phyloP scores from a whole-genome alignment of 2,329 filamentous ascomycete species.

The Cyclaneusma minus region DNA sequence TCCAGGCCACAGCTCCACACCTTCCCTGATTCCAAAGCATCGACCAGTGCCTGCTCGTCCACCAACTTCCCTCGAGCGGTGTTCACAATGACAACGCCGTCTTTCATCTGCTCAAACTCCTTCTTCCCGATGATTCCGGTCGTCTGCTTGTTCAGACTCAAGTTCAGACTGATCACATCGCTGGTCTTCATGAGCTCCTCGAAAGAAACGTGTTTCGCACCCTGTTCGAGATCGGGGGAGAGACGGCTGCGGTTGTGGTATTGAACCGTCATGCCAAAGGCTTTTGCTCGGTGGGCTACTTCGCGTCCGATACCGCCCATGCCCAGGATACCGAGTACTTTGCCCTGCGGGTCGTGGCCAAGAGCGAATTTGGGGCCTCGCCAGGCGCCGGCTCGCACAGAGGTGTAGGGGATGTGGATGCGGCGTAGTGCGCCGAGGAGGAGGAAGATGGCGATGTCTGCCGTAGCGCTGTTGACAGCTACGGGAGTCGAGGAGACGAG shows the following conservation, averaged over 20 bases:
- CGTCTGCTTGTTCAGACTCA: constrained; percentile 54
- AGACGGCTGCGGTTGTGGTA: constrained; percentile 58
- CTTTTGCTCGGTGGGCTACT: constrained; percentile 52
- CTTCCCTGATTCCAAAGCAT: constrained; percentile 50
- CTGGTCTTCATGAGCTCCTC: constrained; percentile 52
- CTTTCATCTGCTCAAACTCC: constrained; percentile 64
- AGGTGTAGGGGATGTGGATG: constrained; percentile 33
- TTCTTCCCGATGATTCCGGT: constrained; percentile 51
- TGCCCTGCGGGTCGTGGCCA: constrained; percentile 57
- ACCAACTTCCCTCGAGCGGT: constrained; percentile 68
- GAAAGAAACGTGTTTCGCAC: constrained; percentile 52
- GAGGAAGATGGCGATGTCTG: constrained; percentile 65
- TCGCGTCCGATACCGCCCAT: constrained; percentile 76
- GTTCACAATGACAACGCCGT: constrained; percentile 63
- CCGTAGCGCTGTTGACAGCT: constrained; percentile 66
- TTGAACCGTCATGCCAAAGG: constrained; percentile 58
- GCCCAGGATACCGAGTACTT: constrained; percentile 62
- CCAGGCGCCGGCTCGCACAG: constrained; percentile 44
- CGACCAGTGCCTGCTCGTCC: constrained; percentile 62
- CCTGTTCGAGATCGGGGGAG: constrained; percentile 31
- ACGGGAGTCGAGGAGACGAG: constrained; percentile 62
- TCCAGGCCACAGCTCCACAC: constrained; percentile 60
- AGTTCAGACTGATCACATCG: constrained; percentile 64
- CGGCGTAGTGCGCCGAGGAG: constrained; percentile 65
- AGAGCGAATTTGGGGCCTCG: constrained; percentile 28